Evolutionary conservation across 805 yeast species (phyloP).

Genomic region (Huiozyma sinensis): DNA sequence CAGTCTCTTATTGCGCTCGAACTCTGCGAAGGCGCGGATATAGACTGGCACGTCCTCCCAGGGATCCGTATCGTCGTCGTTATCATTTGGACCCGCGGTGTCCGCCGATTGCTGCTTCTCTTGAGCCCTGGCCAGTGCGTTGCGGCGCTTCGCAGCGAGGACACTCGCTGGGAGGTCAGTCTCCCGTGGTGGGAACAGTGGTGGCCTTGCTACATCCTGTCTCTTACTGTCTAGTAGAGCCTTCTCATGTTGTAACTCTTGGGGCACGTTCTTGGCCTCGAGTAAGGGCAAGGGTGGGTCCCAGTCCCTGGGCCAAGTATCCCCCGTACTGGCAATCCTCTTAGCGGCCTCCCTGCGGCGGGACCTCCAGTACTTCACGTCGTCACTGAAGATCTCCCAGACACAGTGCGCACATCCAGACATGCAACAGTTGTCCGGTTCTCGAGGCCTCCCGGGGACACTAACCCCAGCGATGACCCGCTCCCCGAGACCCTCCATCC

Average conservation of each 20-base stretch:
- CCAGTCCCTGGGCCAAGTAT: constrained; percentile 55
- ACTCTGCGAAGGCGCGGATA: constrained; percentile 71
- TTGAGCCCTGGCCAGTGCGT: constrained; percentile 6
- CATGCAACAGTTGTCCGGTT: constrained; percentile 96
- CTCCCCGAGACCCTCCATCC: constrained; percentile 15
- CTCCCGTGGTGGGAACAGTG: constrained; percentile 27
- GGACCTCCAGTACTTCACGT: constrained; percentile 69
- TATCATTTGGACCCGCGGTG: constrained; percentile 1
- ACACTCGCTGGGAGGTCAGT: constrained; percentile 27
- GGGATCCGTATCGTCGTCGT: constrained; percentile 29
- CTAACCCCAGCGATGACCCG: constrained; percentile 45
- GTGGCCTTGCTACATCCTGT: neutral
- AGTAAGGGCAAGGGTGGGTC: constrained; percentile 39
- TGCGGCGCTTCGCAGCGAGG: constrained; percentile 21
- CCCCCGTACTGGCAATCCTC: constrained; percentile 32
- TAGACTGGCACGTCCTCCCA: constrained; percentile 61
- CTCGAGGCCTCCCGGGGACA: constrained; percentile 77
- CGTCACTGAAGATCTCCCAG: constrained; percentile 89
- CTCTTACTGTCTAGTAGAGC: constrained; percentile 4
- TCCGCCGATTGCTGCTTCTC: neutral
- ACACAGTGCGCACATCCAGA: constrained; percentile 95
- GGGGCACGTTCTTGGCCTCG: constrained; percentile 30
- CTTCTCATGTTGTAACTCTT: constrained; percentile 1
- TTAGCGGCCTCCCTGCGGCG: constrained; percentile 50
- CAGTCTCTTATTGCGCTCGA: constrained; percentile 55